A percentile compares a stretch with the other conserved stretches of the same genome.
Evolutionary conservation across 2,329 filamentous ascomycete species (phyloP).

Genomic region (Hypomyces perniciosus): DNA sequence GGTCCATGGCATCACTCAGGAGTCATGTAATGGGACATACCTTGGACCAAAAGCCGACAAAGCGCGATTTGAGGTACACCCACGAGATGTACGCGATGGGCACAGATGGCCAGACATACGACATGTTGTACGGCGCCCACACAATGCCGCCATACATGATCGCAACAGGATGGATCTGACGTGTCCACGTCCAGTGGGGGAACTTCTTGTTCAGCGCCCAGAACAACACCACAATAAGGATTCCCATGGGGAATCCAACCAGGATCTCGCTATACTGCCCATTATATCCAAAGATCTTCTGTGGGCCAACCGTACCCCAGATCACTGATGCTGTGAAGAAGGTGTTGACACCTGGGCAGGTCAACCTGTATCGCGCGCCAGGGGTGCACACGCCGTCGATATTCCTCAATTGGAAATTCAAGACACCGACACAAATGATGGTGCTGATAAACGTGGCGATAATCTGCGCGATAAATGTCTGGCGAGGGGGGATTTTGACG

Average conservation of each 20-base stretch:
- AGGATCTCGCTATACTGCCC: conserved; percentile 44
- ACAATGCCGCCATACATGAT: conserved; percentile 41
- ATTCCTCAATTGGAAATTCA: conserved; percentile 44
- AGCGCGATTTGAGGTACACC: conserved; percentile 45
- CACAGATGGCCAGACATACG: conserved; percentile 47
- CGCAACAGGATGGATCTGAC: conserved; percentile 44
- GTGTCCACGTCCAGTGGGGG: conserved; percentile 33
- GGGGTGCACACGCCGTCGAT: conserved; percentile 45
- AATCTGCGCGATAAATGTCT: conserved; percentile 55
- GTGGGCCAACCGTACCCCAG: conserved; percentile 49
- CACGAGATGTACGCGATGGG: conserved; percentile 47
- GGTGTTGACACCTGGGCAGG: conserved; percentile 47
- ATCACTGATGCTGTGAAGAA: conserved; percentile 52
- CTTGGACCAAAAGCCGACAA: conserved; percentile 47
- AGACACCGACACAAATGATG: conserved; percentile 43
- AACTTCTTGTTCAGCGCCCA: conserved; percentile 35
- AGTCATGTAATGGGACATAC: conserved; percentile 20
- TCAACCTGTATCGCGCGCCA: conserved; percentile 42
- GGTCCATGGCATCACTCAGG: background rate
- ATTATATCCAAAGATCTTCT: conserved; percentile 42
- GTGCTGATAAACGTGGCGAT: conserved; percentile 50
- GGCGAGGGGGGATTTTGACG: conserved; percentile 55
- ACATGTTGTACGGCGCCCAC: conserved; percentile 46
- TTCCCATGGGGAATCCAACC: conserved; percentile 45
- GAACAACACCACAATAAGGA: conserved; percentile 38